These are phyloP conservation scores for Microcyclospora pomicola DNA, from an alignment of 2,329 filamentous ascomycete genomes.

Conservation along the genomic window DNA sequence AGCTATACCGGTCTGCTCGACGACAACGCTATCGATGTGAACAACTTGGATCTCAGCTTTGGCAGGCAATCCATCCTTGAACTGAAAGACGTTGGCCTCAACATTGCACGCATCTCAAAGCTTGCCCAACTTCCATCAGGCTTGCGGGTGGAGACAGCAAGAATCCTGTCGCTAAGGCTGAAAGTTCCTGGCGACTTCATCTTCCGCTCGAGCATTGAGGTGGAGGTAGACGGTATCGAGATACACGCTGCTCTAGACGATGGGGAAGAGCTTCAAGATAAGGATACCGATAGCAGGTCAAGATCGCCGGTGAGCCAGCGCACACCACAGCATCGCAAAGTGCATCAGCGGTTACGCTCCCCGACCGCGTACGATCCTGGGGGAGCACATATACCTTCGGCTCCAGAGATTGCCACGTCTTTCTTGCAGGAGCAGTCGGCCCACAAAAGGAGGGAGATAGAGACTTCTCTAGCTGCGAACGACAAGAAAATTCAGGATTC, in stretches of 20 bases:
- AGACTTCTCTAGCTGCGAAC: slow-evolving; percentile 51
- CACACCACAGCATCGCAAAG: slow-evolving; percentile 23
- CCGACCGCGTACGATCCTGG: slow-evolving; percentile 14
- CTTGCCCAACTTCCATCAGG: slow-evolving; percentile 51
- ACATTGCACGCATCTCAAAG: slow-evolving; percentile 39
- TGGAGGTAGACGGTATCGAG: slow-evolving; percentile 71
- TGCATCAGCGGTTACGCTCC: slow-evolving; percentile 20
- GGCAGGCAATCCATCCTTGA: slow-evolving; percentile 74
- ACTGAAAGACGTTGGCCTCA: slow-evolving; percentile 72
- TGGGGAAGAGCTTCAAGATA: slow-evolving; percentile 2
- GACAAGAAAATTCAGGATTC: slow-evolving; percentile 45
- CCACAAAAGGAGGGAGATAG: slow-evolving; percentile 52
- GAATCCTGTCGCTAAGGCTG: slow-evolving; percentile 60
- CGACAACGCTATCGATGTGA: slow-evolving; percentile 70
- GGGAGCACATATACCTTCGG: slow-evolving; percentile 36
- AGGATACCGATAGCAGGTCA: slow-evolving; percentile 25
- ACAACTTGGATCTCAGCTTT: slow-evolving; percentile 70
- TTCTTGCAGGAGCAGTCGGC: slow-evolving; percentile 60
- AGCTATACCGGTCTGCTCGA: slow-evolving; percentile 77
- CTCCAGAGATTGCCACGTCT: slow-evolving; percentile 48
- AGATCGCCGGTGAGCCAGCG: slow-evolving; percentile 9
- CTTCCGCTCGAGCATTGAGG: slow-evolving; percentile 66
- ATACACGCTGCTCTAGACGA: slow-evolving; percentile 34
- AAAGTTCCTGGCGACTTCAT: slow-evolving; percentile 72
- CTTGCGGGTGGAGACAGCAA: slow-evolving; percentile 59